Evolutionary conservation across 108 stramenopile species (phyloP), one percentile per base, ranked within the genome.

Genomic region (Nitzschia sp.): DNA sequence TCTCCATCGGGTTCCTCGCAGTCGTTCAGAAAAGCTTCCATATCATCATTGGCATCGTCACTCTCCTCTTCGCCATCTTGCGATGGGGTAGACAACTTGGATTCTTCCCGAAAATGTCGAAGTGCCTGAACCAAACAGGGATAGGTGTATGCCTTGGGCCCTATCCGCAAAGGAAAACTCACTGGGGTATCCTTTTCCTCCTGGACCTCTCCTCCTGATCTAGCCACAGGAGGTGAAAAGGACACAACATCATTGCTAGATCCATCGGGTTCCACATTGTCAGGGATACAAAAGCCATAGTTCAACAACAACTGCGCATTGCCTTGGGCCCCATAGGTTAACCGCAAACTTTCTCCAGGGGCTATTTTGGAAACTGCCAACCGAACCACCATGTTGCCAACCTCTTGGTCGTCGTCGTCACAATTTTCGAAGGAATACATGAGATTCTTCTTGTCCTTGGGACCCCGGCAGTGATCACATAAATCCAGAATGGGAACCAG

Each of bases 191-290:
- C 11, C 0, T 34, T 8, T 9, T 50, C 57, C 22, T 58, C 38
- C 46, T 22, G 7, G 48, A 53, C 21, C 24, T 10, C n/a, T 11
- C 10, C 22, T 46, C 10, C 10, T 24, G 24, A 25, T 9, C 24
- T 7, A 9, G 22, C 7, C 5, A 5, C 29, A 34, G 29, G 29
- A 34, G 29, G 29, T 3, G 29, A 14, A 26, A 89, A 78, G 65
- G 88, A 86, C 17, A 87, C 42, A 10, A 87, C 60, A 79, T 93
- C 92, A 67, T 93, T 93, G 51, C 85, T 88, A 8, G 87, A 88
- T 37, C 92, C 92, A 77, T 93, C 92, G 41, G 92, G 89, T 65
- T 93, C 89, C 0, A 82, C 21, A 65, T 93, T 93, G 56, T 85
- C 64, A 2, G 53, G 55, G 39, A 93, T 82, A 46, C 73, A 76